Base-by-base conservation (phyloP, 176 grass and related monocot species). In the Zea mays region DNA sequence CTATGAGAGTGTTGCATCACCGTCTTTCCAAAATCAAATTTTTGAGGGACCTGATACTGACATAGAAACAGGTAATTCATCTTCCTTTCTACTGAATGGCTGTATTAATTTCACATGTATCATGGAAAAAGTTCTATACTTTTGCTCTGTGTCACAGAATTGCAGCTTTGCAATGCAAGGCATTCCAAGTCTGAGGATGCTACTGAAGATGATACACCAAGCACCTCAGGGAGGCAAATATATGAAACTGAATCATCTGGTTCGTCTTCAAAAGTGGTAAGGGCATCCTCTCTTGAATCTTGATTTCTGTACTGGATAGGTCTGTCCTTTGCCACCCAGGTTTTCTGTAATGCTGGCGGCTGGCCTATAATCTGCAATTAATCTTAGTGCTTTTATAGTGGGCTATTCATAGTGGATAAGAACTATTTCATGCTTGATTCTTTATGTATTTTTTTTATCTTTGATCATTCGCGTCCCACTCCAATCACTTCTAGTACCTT, bases 11-110 rank as follows among this genome's bases (percentile, higher is more conserved):
- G 79, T 96, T 50, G 66, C 84, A 47, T 78, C 78, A 62, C 76
- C 85, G 15, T 65, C 84, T 52, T 99, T 99, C 67, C 86, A 90
- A 17, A 99, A 78, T 89, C 96, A 99, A 89, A 99, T 99, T 80
- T 99, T 96, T 0, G 96, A 99, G 82, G 96, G 92, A 71, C 90
- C 96, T 62, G 96, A 96, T 74, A 99, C 92, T 7, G 96, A 99
- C 77, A 89, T 99, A 69, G 92, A 99, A 89, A 96, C 88, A 79
- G 96, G 96, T 93, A 86, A 63, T 55, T 56, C 58, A 70, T 37
- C 72, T 72, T 51, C 67, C n/a, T 61, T 68, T 10, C 45, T 20
- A 37, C 19, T 46, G 15, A 35, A 37, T 60, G 36, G 10, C 35
- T 41, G 19, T 41, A 37, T 50, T 81, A 77, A 13, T 65, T 77